phyloP scores from a whole-genome alignment of 306 rosid species.

The Begonia peltatifolia region DNA sequence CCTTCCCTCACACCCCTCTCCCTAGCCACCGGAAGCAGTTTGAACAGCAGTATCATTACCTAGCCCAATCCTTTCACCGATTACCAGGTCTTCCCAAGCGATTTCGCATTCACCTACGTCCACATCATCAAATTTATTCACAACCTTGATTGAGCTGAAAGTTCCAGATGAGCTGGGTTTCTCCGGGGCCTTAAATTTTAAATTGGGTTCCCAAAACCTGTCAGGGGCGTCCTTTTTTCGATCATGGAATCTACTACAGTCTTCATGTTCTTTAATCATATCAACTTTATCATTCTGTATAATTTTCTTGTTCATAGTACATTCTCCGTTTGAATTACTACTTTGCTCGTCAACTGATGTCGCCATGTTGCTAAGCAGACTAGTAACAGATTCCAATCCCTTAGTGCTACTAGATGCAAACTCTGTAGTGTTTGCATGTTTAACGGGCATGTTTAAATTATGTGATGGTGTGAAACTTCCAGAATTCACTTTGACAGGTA shows the following conservation, averaged over 20 bases:
- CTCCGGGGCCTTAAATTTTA: slow-evolving; percentile 47
- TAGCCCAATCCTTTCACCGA: slow-evolving; percentile 94
- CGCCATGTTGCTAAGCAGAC: slow-evolving; percentile 16
- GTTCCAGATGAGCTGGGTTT: slow-evolving; percentile 37
- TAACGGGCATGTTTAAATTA: slow-evolving; percentile 20
- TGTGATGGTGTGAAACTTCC: slow-evolving; percentile 28
- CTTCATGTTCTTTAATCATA: slow-evolving; percentile 23
- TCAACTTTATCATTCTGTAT: slow-evolving; percentile 19
- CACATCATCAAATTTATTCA: slow-evolving; percentile 72
- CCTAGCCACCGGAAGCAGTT: background rate
- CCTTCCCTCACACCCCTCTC: background rate
- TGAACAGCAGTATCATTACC: slow-evolving; percentile 41
- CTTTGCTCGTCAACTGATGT: slow-evolving; percentile 22
- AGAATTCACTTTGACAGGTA: slow-evolving; percentile 33
- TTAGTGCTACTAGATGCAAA: slow-evolving; percentile 19
- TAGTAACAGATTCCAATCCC: slow-evolving; percentile 13
- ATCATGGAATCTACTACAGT: slow-evolving; percentile 29
- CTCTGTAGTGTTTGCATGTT: slow-evolving; percentile 19
- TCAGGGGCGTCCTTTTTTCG: slow-evolving; percentile 42
- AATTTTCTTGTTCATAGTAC: slow-evolving; percentile 15
- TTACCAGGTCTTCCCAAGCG: slow-evolving; percentile 83
- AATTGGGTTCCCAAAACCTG: slow-evolving; percentile 45
- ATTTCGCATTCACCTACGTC: slow-evolving; percentile 93
- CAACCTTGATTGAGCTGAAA: slow-evolving; percentile 41
- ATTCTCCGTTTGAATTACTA: slow-evolving; percentile 20